Conservation (phyloP, 2,329 filamentous ascomycete species). For the Epichloe sibirici region DNA sequence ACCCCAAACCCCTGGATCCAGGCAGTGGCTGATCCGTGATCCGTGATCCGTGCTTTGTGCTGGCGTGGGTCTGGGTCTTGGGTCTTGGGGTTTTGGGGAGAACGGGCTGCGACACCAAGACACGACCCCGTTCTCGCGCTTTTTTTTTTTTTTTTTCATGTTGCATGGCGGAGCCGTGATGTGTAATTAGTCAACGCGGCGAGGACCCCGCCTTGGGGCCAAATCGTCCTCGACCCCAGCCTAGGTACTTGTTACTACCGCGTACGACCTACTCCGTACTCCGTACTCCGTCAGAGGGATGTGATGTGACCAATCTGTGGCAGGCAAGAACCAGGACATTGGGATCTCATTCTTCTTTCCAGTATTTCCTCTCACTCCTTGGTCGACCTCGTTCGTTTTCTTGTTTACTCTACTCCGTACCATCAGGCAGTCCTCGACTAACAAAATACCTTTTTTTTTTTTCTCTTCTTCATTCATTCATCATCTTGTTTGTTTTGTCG, state of each 20-base stretch:
- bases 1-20: conserved; percentile 3
- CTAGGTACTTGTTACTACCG: not conserved
- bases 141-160: not conserved
- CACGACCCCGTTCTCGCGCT: no score
- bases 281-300: not conserved
- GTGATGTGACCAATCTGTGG: not conserved
- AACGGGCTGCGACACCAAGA: no score
- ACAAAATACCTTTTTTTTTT: not conserved
- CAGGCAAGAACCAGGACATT: not conserved
- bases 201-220: not conserved
- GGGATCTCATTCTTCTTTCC: not conserved
- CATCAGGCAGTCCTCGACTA: no score
- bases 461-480: not conserved
- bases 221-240: not conserved
- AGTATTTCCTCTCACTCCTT: not conserved
- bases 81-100: not conserved
- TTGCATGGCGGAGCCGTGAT: not conserved
- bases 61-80: not conserved
- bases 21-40: not conserved
- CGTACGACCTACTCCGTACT: not conserved
- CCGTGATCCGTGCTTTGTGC: not conserved
- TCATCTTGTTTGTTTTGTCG: not conserved
- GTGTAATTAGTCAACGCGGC: not conserved
- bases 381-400: not conserved
- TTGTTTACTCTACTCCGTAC: not conserved